phyloP scores from a whole-genome alignment of 208 protist species.

The Willaertia magna region DNA sequence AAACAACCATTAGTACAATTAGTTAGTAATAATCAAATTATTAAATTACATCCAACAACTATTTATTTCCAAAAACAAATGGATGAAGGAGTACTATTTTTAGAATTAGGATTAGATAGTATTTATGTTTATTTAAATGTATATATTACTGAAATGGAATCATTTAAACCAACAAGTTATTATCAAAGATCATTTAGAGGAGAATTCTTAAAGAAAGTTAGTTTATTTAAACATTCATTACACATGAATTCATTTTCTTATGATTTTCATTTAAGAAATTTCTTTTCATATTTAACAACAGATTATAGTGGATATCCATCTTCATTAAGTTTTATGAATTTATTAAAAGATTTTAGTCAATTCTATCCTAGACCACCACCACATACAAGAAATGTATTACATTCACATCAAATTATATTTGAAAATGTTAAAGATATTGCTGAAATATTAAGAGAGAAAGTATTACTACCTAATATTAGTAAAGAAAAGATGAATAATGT shows the following conservation, averaged over 20 bases:
- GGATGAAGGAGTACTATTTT: not conserved
- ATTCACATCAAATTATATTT: not conserved
- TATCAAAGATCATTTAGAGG: not conserved
- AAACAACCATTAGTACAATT: not conserved
- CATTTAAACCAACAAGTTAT: not conserved
- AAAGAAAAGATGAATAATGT: not conserved
- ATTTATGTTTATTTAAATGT: constrained; percentile 1
- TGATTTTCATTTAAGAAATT: constrained; percentile 2
- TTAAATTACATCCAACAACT: not conserved
- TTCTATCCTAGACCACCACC: not conserved
- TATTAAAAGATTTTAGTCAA: not conserved
- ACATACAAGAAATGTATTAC: not conserved
- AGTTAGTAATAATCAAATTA: not conserved
- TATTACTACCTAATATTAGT: not conserved
- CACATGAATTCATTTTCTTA: constrained; percentile 6
- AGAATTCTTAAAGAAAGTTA: not conserved
- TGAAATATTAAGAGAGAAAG: not conserved
- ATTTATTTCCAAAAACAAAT: constrained; percentile 6
- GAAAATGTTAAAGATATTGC: not conserved
- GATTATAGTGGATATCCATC: not conserved
- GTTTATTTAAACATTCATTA: not conserved
- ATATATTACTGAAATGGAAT: not conserved
- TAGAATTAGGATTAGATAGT: not conserved
- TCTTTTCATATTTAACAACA: not conserved
- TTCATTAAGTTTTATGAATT: not conserved